Base-by-base conservation (phyloP, 2,329 filamentous ascomycete species). In the Microdochium bolleyi region DNA sequence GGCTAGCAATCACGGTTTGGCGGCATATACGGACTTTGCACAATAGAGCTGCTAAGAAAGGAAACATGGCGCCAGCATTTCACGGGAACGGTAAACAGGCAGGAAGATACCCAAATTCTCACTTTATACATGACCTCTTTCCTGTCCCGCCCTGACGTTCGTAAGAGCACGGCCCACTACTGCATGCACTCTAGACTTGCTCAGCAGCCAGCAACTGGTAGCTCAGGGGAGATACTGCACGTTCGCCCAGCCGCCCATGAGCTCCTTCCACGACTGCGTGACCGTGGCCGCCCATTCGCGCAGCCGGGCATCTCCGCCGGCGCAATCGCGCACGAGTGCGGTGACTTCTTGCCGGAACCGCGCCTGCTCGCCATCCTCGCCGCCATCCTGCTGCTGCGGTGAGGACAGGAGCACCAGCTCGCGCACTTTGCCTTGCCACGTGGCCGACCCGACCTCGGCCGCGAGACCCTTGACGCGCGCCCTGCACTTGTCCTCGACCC, bases 251-350 rank as follows among this genome's bases (percentile, higher is more conserved):
- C 71, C 70, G 53, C 65, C 67, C 2, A 71, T 61, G 3, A 64
- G 62, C 48, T 72, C 66, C 49, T 64, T 58, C 71, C 71, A 74
- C 49, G 65, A 69, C 25, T 69, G 63, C 22, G 69, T 57, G n/a
- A 72, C 58, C 22, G 54, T 53, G 1, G 62, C 64, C 7, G 64
- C 63, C 70, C 70, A 73, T 44, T 64, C 59, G 13, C 41, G 41
- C 41, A 46, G 41, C 41, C 41, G 41, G 19, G 41, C 41, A 54
- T 70, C 68, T 11, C 64, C 63, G 2, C 52, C 60, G 1, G 51
- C 57, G 32, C 55, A 52, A 0, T 66, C 41, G 21, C 41, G 64
- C 1, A 66, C 59, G 7, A 64, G 58, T 2, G 60, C 62, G 38
- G 59, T 51, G 0, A 73, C 58, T 7, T 61, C 58, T 19, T 54